phyloP scores from a whole-genome alignment of 2,329 filamentous ascomycete species.

The Aspergillus arachidicola region DNA sequence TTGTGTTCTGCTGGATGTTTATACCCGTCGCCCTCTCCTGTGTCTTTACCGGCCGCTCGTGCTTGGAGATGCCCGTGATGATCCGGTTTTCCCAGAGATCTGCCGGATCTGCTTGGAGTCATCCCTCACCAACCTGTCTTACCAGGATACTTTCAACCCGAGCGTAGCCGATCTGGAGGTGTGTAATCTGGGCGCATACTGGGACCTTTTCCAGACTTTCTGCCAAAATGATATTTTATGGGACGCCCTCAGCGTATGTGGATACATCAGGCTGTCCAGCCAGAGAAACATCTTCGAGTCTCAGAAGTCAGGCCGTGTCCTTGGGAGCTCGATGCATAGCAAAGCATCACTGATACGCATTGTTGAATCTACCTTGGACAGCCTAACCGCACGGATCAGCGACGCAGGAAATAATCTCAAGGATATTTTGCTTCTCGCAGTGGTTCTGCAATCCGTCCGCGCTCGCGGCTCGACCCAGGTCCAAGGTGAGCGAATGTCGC shows the following conservation, averaged over 20 bases:
- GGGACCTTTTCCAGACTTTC: conserved; percentile 31
- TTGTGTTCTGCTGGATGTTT: conserved; percentile 31
- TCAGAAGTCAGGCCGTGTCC: background rate
- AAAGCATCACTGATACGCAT: conserved; percentile 30
- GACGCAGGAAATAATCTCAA: conserved; percentile 34
- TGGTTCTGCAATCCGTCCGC: conserved; percentile 33
- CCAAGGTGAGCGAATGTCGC: conserved; percentile 29
- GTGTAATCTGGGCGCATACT: conserved; percentile 23
- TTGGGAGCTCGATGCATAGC: conserved; percentile 5
- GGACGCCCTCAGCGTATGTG: conserved; percentile 34
- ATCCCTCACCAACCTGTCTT: conserved; percentile 29
- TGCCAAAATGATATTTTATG: conserved; percentile 35
- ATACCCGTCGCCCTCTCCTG: conserved; percentile 32
- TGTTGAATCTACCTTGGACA: conserved; percentile 34
- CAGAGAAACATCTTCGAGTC: background rate
- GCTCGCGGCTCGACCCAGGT: conserved; percentile 28
- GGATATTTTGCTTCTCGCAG: conserved; percentile 32
- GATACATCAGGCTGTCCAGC: conserved; percentile 26
- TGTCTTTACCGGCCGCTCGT: conserved; percentile 31
- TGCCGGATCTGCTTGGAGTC: conserved; percentile 28
- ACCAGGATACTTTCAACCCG: conserved; percentile 37
- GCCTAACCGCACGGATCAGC: conserved; percentile 28
- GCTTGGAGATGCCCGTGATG: conserved; percentile 14
- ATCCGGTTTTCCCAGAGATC: conserved; percentile 22
- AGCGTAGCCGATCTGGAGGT: conserved; percentile 30